phyloP scores from a whole-genome alignment of 2,329 filamentous ascomycete species.

The Polychaeton citri region DNA sequence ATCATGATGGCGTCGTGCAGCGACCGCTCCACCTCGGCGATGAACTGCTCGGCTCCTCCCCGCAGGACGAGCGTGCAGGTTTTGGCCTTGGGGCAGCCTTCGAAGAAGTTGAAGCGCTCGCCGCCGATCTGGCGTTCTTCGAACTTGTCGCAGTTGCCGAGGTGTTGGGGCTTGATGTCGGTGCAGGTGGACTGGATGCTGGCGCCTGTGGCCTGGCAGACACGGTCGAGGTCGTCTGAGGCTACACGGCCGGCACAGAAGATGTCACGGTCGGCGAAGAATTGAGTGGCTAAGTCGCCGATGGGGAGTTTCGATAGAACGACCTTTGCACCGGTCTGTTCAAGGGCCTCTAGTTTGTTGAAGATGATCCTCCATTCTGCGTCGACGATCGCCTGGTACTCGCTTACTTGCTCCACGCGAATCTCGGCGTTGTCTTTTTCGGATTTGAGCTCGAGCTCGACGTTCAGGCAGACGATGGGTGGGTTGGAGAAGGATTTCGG shows the following conservation, averaged over 20 bases:
- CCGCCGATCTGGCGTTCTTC: slow-evolving; percentile 96
- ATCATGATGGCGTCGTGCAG: slow-evolving; percentile 99
- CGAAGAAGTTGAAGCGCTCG: slow-evolving; percentile 97
- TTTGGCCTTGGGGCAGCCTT: slow-evolving; percentile 87
- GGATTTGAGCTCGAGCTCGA: slow-evolving; percentile 94
- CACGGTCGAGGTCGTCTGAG: slow-evolving; percentile 85
- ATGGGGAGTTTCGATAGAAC: slow-evolving; percentile 95
- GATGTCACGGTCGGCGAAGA: slow-evolving; percentile 89
- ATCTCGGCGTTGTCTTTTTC: slow-evolving; percentile 99
- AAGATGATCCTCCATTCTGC: slow-evolving; percentile 99
- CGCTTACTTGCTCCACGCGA: slow-evolving; percentile 91
- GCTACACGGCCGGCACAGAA: slow-evolving; percentile 95
- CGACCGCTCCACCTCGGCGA: slow-evolving; percentile 93
- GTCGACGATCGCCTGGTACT: slow-evolving; percentile 98
- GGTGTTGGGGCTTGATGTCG: slow-evolving; percentile 65
- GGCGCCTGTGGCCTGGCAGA: slow-evolving; percentile 87
- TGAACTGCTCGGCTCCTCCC: slow-evolving; percentile 96
- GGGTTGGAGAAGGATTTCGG: slow-evolving; percentile 89
- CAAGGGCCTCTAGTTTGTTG: slow-evolving; percentile 93
- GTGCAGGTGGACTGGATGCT: slow-evolving; percentile 92
- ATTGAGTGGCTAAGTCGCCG: slow-evolving; percentile 90
- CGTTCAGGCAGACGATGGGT: slow-evolving; percentile 94
- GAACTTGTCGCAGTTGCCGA: slow-evolving; percentile 80
- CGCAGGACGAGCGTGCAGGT: slow-evolving; percentile 93
- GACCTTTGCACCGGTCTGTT: slow-evolving; percentile 92